These are phyloP conservation scores for Puccinia novopanici DNA, from an alignment of 1,284 basidiomycete genomes.

Conservation along the genomic window DNA sequence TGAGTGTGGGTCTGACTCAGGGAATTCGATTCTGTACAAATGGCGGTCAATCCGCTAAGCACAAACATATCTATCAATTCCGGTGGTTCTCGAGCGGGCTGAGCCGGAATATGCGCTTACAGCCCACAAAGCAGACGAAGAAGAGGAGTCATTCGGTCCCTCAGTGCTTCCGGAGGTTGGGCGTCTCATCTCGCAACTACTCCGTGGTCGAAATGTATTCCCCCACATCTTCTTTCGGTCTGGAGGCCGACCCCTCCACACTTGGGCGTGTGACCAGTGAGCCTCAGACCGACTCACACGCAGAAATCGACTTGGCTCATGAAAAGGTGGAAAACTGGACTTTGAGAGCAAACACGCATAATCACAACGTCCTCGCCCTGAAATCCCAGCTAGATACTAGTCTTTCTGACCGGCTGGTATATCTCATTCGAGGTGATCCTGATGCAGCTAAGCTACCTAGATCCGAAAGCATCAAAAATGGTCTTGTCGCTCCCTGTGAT, in stretches of 20 bases:
- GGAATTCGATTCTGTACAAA: too few relatives aligned
- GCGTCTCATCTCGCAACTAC: not conserved
- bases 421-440: too few relatives aligned
- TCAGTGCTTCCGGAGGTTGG: not conserved
- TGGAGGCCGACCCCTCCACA: not conserved
- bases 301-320: constrained; percentile 6
- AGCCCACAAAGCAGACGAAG: not conserved
- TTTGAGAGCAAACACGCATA: constrained; percentile 17
- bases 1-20: too few relatives aligned
- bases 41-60: too few relatives aligned
- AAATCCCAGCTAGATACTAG: too few relatives aligned
- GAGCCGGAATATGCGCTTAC: not conserved
- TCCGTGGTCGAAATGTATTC: constrained; percentile 23
- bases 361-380: constrained; percentile 37
- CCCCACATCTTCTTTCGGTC: not conserved
- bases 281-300: not conserved
- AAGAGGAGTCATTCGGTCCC: not conserved
- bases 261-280: not conserved
- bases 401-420: too few relatives aligned
- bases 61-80: too few relatives aligned
- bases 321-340: constrained; percentile 49
- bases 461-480: too few relatives aligned
- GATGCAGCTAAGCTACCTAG: too few relatives aligned
- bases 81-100: too few relatives aligned
- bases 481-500: constrained; percentile 20